Conservation (phyloP, 2,329 filamentous ascomycete species). For the Epichloe brachyelytri region DNA sequence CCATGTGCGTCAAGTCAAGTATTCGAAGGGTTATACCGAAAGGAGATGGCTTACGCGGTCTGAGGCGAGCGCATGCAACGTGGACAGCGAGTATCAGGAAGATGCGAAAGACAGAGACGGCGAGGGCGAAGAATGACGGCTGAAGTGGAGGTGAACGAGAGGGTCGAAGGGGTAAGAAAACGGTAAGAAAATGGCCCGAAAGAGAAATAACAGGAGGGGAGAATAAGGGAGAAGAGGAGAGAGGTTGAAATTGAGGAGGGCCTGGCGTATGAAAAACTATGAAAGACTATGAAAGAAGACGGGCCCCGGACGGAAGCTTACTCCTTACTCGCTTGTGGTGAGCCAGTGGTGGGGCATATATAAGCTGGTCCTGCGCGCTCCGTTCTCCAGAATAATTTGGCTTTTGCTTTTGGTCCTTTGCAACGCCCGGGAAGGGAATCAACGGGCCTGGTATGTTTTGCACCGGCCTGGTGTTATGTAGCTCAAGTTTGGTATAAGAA, state of each 20-base stretch:
- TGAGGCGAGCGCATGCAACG: not conserved
- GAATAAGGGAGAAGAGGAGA: not conserved
- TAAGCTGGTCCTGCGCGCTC: not conserved
- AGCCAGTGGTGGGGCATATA: not conserved
- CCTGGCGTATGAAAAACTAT: not conserved
- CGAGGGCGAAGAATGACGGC: not conserved
- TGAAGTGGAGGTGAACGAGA: not conserved
- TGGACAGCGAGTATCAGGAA: not conserved
- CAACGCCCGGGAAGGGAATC: not conserved
- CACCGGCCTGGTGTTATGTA: not conserved
- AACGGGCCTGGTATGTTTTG: not conserved
- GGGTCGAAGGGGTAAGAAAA: not conserved
- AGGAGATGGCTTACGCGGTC: not conserved
- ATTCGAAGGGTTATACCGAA: not conserved
- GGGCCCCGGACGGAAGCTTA: not conserved
- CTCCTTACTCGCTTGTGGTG: not conserved
- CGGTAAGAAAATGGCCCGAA: not conserved
- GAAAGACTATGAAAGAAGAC: not conserved
- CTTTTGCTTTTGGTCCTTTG: not conserved
- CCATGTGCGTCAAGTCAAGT: not conserved
- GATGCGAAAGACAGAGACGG: not conserved
- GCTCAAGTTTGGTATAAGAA: not conserved
- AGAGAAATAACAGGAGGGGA: not conserved
- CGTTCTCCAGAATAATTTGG: no score
- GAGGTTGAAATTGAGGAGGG: not conserved